These are phyloP conservation scores for Fusarium avenaceum DNA, from an alignment of 2,329 filamentous ascomycete genomes.

Conservation along the genomic window DNA sequence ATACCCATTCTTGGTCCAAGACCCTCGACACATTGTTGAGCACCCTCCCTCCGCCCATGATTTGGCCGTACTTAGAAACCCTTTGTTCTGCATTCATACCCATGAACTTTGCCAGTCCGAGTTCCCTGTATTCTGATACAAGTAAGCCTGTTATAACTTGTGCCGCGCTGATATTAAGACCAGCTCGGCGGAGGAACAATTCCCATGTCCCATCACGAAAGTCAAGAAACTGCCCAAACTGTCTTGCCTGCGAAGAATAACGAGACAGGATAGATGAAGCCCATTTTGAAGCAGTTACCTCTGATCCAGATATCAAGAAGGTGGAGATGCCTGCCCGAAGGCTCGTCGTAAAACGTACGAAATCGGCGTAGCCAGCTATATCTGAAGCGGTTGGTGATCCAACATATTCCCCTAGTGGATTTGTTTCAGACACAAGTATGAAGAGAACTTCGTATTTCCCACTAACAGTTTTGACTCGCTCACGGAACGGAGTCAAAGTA, in stretches of 20 bases:
- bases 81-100: conserved; percentile 49
- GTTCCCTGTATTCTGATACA: conserved; percentile 41
- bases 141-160: conserved; percentile 52
- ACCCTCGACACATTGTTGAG: conserved; percentile 35
- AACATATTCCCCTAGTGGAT: conserved; percentile 58
- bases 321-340: conserved; percentile 58
- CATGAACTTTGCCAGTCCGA: conserved; percentile 52
- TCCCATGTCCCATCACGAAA: conserved; percentile 60
- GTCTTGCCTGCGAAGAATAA: conserved; percentile 50
- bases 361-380: conserved; percentile 60
- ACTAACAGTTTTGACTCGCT: conserved; percentile 67
- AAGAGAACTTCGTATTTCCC: conserved; percentile 75
- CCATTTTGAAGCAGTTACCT: conserved; percentile 67
- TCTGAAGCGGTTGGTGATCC: conserved; percentile 58
- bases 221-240: conserved; percentile 54
- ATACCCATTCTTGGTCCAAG: conserved; percentile 33
- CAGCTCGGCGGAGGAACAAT: conserved; percentile 53
- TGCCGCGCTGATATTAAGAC: conserved; percentile 56
- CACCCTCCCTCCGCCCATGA: conserved; percentile 48
- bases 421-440: conserved; percentile 74
- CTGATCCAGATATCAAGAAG: conserved; percentile 65
- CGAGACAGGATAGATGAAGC: conserved; percentile 65
- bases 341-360: conserved; percentile 63
- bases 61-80: conserved; percentile 41
- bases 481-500: conserved; percentile 62